Evolutionary conservation across 257 asterid genomes (phyloP).

Genomic region (Solanum chilense): DNA sequence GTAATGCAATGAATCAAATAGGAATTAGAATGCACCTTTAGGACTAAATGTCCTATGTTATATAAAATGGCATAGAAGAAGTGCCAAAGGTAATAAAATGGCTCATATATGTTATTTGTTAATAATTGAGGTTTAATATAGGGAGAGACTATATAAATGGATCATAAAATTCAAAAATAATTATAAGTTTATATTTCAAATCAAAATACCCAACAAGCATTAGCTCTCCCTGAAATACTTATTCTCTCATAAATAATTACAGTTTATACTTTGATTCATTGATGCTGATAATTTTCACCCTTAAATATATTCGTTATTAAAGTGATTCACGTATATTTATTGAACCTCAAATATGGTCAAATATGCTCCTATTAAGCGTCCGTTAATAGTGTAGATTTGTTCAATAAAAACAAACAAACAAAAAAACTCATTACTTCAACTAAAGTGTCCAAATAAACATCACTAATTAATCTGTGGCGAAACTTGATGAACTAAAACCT

Average conservation of each 20-base stretch:
- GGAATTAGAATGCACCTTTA: neutral
- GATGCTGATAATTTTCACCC: too few species aligned
- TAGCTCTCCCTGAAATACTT: accelerated
- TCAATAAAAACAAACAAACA: neutral
- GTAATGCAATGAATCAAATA: too few species aligned
- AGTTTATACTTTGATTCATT: too few species aligned
- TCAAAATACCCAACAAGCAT: too few species aligned
- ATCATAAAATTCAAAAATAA: too few species aligned
- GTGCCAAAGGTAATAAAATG: neutral
- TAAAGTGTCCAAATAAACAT: neutral
- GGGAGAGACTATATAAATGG: too few species aligned
- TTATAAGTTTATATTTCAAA: too few species aligned
- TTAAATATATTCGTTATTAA: too few species aligned
- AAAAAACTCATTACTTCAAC: neutral
- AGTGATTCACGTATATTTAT: neutral
- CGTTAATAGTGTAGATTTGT: neutral
- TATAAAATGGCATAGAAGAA: neutral
- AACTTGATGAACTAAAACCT: neutral
- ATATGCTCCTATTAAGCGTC: neutral
- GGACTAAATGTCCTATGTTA: too few species aligned
- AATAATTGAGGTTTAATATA: neutral
- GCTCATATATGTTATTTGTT: neutral
- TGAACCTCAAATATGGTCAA: neutral
- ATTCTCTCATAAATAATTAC: too few species aligned
- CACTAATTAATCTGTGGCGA: neutral